Conservation (phyloP, 2,329 filamentous ascomycete genomes). For the Apiospora hydei region DNA sequence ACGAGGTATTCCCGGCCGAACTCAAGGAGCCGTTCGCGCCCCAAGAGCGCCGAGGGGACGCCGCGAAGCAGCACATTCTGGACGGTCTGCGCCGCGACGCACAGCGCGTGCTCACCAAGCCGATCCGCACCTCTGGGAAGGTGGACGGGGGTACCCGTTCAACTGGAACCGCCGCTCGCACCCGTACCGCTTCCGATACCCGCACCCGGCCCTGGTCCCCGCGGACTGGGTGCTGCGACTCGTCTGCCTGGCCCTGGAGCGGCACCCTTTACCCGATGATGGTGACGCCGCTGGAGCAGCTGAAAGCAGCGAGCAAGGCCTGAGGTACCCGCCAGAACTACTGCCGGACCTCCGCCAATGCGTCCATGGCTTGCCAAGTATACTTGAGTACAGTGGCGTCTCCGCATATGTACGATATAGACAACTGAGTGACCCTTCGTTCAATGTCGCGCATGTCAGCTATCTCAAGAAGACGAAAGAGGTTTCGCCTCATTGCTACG, state of each 20-base stretch:
- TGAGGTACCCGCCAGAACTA: neutral
- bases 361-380: neutral
- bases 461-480: constrained; percentile 11
- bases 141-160: neutral
- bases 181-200: constrained; percentile 19
- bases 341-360: neutral
- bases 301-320: neutral
- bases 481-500: neutral
- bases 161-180: neutral
- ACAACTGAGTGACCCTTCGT: neutral
- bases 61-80: neutral
- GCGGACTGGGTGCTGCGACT: constrained; percentile 4
- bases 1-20: neutral
- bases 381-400: neutral
- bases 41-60: neutral
- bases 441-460: neutral
- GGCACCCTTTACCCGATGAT: neutral
- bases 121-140: neutral
- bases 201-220: constrained; percentile 5
- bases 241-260: neutral
- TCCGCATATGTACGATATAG: neutral
- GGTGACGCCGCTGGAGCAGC: neutral
- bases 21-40: constrained; percentile 15
- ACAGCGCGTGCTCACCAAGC: neutral
- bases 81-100: constrained; percentile 14